Evolutionary conservation across 139 green algal genomes (phyloP), one percentile per base, ranked within the genome.

Genomic region (Micractinium sp.): DNA sequence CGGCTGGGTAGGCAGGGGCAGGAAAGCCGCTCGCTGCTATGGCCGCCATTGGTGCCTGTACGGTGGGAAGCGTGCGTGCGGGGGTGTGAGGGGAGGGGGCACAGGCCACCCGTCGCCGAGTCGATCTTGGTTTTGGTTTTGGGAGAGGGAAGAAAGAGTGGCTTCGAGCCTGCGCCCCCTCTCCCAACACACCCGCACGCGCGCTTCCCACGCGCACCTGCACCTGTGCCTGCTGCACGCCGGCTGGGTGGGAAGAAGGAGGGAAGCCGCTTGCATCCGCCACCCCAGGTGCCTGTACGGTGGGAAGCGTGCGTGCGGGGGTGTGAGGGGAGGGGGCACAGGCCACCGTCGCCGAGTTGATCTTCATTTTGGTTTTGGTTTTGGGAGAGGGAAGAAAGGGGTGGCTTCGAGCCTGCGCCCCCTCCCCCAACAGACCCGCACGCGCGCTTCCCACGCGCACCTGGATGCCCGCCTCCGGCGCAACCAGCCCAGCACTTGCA

Each of bases 181-280:
- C n/a, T 31, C 15, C 73, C 4, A 23, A 16, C n/a, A 9, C 14
- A 20, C 14, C n/a, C 73, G 14, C 73, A 41, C 73, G 27, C 73
- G 73, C n/a, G 73, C 73, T 79, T 79, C 73, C n/a, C 73, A 47
- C 73, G 73, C n/a, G 73, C 73, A 79, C 73, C 73, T 79, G 73
- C 14, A 14, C 25, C 73, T 79, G 73, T 13, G 27, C 1, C 69
- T 33, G 69, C 29, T 33, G 27, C 23, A 19, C 22, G 69, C 31
- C 27, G 27, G 69, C 69, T 35, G 29, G 73, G 22, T 31, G 22
- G 20, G 63, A 5, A 31, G 14, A 12, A 12, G 20, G 20, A 29
- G 63, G 63, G 20, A 71, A 16, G 63, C 22, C 2, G 63, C 22
- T 25, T 2, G 27, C 27, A 15, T 7, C n/a, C 14, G 73, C n/a